Conservation (phyloP, 2,329 filamentous ascomycete species). For the Colletotrichum paranaense region DNA sequence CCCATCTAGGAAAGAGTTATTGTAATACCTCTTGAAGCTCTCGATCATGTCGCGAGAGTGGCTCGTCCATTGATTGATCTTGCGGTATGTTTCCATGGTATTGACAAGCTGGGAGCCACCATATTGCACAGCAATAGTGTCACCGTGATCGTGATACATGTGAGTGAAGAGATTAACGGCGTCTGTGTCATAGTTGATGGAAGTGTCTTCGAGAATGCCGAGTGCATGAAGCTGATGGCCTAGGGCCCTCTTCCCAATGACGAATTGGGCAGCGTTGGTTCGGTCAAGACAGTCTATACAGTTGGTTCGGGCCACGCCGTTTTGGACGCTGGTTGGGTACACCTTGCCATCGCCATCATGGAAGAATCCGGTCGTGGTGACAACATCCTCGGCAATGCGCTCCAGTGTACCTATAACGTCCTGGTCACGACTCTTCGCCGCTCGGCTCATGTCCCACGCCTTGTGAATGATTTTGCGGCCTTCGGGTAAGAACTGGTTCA, state of each 20-base stretch:
- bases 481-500: slow-evolving; percentile 91
- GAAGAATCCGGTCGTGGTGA: slow-evolving; percentile 91
- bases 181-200: slow-evolving; percentile 93
- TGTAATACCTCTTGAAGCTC: slow-evolving; percentile 98
- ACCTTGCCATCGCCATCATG: slow-evolving; percentile 84
- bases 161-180: slow-evolving; percentile 96
- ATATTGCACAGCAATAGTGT: slow-evolving; percentile 97
- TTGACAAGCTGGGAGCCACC: slow-evolving; percentile 98
- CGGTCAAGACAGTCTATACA: slow-evolving; percentile 98
- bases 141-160: slow-evolving; percentile 98
- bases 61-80: slow-evolving; percentile 99
- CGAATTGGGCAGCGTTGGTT: slow-evolving; percentile 97
- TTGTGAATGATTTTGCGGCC: slow-evolving; percentile 92
- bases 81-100: slow-evolving; percentile 98
- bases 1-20: slow-evolving; percentile 98
- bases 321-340: slow-evolving; percentile 78
- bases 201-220: slow-evolving; percentile 83
- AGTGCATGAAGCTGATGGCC: slow-evolving; percentile 93
- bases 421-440: slow-evolving; percentile 89
- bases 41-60: slow-evolving; percentile 99
- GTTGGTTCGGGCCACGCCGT: slow-evolving; percentile 93
- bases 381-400: slow-evolving; percentile 86
- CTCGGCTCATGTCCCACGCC: slow-evolving; percentile 98
- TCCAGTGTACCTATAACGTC: slow-evolving; percentile 96
- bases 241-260: slow-evolving; percentile 93